Conservation (phyloP, 768 basidiomycete species). For the Mycena kentingensis region DNA sequence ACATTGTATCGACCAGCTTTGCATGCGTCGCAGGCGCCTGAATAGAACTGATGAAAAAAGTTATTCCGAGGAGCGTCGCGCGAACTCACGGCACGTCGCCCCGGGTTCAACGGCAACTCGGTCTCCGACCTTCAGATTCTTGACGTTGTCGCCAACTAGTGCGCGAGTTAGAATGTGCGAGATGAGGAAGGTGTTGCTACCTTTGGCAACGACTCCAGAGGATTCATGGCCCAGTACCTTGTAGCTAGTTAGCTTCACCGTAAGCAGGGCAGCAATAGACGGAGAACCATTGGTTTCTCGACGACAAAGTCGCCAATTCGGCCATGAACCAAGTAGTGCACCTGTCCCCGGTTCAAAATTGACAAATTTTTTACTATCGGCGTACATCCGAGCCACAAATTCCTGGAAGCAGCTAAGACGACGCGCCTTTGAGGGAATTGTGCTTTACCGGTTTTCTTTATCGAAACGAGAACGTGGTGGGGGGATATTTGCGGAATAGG, state of each 20-base stretch:
- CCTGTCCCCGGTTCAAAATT: slow-evolving; percentile 51
- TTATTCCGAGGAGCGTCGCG: background rate
- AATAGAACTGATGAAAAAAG: slow-evolving; percentile 5
- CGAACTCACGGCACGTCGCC: slow-evolving; percentile 66
- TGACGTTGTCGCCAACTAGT: slow-evolving; percentile 75
- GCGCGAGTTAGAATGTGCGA: background rate
- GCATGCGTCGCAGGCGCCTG: slow-evolving; percentile 74
- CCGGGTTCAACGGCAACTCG: slow-evolving; percentile 93
- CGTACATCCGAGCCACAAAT: slow-evolving; percentile 89
- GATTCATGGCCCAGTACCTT: slow-evolving; percentile 96
- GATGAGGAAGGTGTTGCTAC: slow-evolving; percentile 33
- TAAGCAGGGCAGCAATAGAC: background rate
- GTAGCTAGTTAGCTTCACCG: background rate
- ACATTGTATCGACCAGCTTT: slow-evolving; percentile 85
- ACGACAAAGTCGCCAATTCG: slow-evolving; percentile 82
- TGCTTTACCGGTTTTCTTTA: slow-evolving; percentile 82
- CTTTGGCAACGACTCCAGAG: slow-evolving; percentile 72
- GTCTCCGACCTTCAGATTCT: slow-evolving; percentile 77
- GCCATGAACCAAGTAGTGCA: slow-evolving; percentile 79
- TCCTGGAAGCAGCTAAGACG: slow-evolving; percentile 43
- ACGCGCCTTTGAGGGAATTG: slow-evolving; percentile 9
- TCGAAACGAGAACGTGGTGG: slow-evolving; percentile 82
- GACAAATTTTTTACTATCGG: too few species aligned
- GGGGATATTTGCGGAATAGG: slow-evolving; percentile 72
- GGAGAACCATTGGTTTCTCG: slow-evolving; percentile 70